Conservation (phyloP, 192 early-diverging fungal species). For the Backusella circina region DNA sequence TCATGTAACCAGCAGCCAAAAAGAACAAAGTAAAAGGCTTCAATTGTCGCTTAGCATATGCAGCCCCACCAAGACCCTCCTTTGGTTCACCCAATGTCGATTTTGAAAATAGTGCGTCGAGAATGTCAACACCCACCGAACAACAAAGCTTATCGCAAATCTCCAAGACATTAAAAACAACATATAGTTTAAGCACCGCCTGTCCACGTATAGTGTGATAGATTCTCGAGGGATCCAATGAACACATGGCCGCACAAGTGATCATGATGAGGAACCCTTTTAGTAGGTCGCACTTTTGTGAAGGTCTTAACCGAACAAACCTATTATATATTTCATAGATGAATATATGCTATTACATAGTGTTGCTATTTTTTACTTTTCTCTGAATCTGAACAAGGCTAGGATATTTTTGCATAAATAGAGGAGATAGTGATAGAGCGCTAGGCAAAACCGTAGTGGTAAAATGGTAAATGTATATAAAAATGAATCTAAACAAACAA, state of each 20-base stretch:
- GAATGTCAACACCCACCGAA: conserved; percentile 91
- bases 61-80: conserved; percentile 19
- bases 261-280: conserved; percentile 79
- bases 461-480: conserved; percentile 94
- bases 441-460: conserved; percentile 79
- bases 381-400: conserved; percentile 29
- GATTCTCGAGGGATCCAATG: conserved; percentile 82
- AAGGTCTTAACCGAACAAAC: conserved; percentile 58
- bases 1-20: conserved; percentile 81
- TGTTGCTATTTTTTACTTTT: conserved; percentile 20
- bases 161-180: conserved; percentile 96
- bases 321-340: conserved; percentile 2
- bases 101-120: conserved; percentile 91
- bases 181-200: conserved; percentile 93
- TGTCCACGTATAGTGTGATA: conserved; percentile 98
- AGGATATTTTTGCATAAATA: conserved; percentile 35
- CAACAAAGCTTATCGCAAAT: conserved; percentile 91
- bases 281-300: conserved; percentile 88
- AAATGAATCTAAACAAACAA: conserved; percentile 94
- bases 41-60: conserved; percentile 38
- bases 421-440: conserved; percentile 44
- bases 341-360: background rate
- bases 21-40: conserved; percentile 59
- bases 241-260: conserved; percentile 71
- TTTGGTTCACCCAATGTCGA: conserved; percentile 49